These are phyloP conservation scores for Fusarium buxicola DNA, from an alignment of 2,329 filamentous ascomycete genomes.

Conservation along the genomic window DNA sequence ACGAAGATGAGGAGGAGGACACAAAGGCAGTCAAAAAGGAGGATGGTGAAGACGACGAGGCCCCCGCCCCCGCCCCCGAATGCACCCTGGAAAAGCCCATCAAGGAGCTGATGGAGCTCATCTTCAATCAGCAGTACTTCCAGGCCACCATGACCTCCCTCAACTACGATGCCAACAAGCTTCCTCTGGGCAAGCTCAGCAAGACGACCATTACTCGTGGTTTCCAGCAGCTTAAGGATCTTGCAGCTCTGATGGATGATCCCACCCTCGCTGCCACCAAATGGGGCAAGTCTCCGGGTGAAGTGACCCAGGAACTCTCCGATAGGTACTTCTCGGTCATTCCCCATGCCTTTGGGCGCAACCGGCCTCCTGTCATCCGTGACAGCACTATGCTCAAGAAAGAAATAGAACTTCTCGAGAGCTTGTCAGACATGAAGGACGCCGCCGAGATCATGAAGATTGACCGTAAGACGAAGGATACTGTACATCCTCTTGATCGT, in stretches of 20 bases:
- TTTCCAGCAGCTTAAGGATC: conserved; percentile 80
- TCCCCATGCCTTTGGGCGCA: conserved; percentile 82
- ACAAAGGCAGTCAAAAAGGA: conserved; percentile 50
- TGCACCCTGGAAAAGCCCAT: conserved; percentile 70
- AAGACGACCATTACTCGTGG: conserved; percentile 80
- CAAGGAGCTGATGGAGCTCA: conserved; percentile 79
- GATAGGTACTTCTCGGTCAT: conserved; percentile 86
- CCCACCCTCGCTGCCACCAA: conserved; percentile 57
- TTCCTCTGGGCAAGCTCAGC: conserved; percentile 87
- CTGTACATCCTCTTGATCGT: conserved; percentile 74
- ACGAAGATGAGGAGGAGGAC: conserved; percentile 59
- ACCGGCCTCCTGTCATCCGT: conserved; percentile 75
- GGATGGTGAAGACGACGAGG: conserved; percentile 50
- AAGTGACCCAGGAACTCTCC: conserved; percentile 72
- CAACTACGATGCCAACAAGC: conserved; percentile 79
- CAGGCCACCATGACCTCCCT: conserved; percentile 72
- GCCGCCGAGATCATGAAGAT: conserved; percentile 81
- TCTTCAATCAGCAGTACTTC: conserved; percentile 84
- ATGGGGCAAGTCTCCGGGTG: conserved; percentile 53
- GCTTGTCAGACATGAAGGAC: conserved; percentile 86
- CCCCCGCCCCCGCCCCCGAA: conserved; percentile 54
- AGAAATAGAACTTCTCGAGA: conserved; percentile 84
- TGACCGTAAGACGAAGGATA: conserved; percentile 60
- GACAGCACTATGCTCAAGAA: conserved; percentile 70
- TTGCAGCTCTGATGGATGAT: conserved; percentile 74